phyloP scores from a whole-genome alignment of 495 filamentous ascomycete species.

The Annulohypoxylon moriforme region DNA sequence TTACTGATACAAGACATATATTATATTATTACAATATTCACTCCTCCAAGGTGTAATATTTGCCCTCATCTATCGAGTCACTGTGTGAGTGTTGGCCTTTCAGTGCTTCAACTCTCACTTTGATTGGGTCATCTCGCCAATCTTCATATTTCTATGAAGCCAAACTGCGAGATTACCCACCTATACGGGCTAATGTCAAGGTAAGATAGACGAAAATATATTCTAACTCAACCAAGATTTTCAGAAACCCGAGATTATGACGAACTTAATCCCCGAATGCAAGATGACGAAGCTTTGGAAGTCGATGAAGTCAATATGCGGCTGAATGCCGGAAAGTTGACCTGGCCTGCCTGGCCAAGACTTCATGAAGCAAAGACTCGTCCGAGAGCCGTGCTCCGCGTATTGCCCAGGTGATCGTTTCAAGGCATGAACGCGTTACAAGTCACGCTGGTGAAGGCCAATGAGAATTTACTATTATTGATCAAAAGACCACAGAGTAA shows the following conservation, averaged over 20 bases:
- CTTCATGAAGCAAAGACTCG: conserved; percentile 6
- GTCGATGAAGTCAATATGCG: conserved; percentile 14
- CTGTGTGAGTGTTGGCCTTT: background rate
- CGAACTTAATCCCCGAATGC: conserved; percentile 5
- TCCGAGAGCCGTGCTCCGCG: background rate
- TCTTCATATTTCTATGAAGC: background rate
- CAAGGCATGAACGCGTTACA: background rate
- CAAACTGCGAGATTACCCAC: background rate
- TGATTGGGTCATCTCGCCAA: background rate
- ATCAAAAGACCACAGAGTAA: background rate
- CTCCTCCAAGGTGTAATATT: background rate
- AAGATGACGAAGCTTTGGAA: conserved; percentile 12
- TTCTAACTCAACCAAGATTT: background rate
- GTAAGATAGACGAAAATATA: background rate
- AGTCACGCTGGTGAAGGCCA: background rate
- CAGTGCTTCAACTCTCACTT: background rate
- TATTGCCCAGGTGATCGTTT: background rate
- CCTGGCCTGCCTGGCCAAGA: background rate
- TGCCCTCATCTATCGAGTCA: background rate
- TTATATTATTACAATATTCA: background rate
- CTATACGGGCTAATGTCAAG: background rate
- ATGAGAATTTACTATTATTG: conserved; percentile 2
- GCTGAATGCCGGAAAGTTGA: conserved; percentile 1
- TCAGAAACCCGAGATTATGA: conserved; percentile 1
- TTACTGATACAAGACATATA: background rate